phyloP scores from a whole-genome alignment of 176 grass and related monocot species.

The Paspalum notatum region DNA sequence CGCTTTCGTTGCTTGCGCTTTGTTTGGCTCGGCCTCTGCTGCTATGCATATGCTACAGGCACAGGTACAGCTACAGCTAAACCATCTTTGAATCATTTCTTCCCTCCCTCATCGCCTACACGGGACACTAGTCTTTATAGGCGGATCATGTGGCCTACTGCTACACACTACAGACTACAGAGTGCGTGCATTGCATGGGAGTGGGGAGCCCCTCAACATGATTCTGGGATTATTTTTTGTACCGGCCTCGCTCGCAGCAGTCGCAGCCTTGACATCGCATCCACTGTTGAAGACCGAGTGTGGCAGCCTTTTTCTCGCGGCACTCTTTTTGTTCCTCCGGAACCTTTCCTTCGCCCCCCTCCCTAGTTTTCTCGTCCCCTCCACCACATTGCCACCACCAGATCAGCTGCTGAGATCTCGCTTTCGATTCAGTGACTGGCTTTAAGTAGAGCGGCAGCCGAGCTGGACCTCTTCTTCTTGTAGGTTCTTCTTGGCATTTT shows the following conservation, averaged over 20 bases:
- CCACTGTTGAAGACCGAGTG: conserved; percentile 40
- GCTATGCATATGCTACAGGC: no score
- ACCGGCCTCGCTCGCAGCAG: conserved; percentile 56
- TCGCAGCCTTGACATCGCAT: conserved; percentile 62
- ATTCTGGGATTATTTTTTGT: conserved; percentile 77
- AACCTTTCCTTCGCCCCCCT: neutral
- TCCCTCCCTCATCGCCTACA: conserved; percentile 3
- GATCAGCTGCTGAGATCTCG: conserved; percentile 57
- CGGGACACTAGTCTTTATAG: conserved; percentile 44
- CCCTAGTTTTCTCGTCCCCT: conserved; percentile 12
- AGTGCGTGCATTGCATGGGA: conserved; percentile 29
- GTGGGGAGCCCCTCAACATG: conserved; percentile 42
- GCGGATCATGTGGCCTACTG: conserved; percentile 45
- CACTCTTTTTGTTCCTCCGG: conserved; percentile 53
- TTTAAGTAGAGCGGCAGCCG: conserved; percentile 59
- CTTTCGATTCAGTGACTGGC: conserved; percentile 48
- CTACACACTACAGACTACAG: neutral
- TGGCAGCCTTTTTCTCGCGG: conserved; percentile 70
- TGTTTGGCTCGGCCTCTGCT: conserved; percentile 24
- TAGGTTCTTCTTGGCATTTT: conserved; percentile 26
- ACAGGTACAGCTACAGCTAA: neutral
- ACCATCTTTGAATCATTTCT: conserved; percentile 41
- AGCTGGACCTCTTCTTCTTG: conserved; percentile 27
- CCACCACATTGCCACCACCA: conserved; percentile 53
- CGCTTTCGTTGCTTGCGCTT: conserved; percentile 40